Percentiles rank a stretch among this genome's conserved stretches.
phyloP scores from a whole-genome alignment of 257 asterid genomes.

The Forsythia viridissima region DNA sequence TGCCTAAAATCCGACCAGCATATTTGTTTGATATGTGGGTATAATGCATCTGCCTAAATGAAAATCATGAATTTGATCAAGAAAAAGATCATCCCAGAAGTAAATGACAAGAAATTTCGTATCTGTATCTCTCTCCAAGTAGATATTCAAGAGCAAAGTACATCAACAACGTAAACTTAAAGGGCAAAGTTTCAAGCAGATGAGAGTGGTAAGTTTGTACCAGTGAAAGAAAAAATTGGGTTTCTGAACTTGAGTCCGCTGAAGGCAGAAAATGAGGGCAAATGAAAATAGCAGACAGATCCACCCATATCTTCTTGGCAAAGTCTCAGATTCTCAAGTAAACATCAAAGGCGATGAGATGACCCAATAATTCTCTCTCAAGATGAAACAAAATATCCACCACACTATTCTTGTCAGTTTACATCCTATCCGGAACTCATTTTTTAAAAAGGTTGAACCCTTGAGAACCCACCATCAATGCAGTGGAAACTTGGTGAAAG shows the following conservation, averaged over 20 bases:
- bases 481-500: no score
- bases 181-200: background rate
- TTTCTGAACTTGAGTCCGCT: conserved; percentile 24
- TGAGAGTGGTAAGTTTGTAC: conserved; percentile 20
- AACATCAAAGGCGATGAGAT: background rate
- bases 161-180: background rate
- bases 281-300: conserved; percentile 28
- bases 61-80: no score
- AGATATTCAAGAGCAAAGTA: no score
- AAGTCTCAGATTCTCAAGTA: conserved; percentile 7
- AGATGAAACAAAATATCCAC: background rate
- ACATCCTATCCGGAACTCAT: conserved; percentile 15
- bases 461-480: no score
- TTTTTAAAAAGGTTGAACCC: no score
- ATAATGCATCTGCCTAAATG: no score
- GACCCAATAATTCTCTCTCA: no score
- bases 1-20: background rate
- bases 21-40: no score
- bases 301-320: conserved; percentile 34
- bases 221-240: conserved; percentile 29
- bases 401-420: no score
- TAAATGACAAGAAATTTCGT: background rate
- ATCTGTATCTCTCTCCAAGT: no score
- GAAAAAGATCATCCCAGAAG: background rate
- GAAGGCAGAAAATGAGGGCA: conserved; percentile 17